Evolutionary conservation across 768 basidiomycete genomes (phyloP).

Genomic region (Candolleomyces eurysporus): DNA sequence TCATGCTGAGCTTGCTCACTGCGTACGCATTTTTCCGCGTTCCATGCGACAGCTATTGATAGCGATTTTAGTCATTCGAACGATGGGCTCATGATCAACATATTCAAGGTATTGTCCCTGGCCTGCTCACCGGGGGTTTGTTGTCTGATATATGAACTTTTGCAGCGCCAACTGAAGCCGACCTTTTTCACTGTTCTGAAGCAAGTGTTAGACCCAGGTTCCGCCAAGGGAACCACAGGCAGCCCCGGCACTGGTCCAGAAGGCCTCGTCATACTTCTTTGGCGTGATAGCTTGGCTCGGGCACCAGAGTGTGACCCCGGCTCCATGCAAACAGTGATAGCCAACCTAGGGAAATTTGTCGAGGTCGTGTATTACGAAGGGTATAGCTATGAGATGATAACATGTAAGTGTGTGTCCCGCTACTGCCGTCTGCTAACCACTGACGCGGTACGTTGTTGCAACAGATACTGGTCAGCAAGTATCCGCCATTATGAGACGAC

Average conservation of each 20-base stretch:
- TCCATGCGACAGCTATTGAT: background rate
- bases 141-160: background rate
- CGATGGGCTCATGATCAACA: slow-evolving; percentile 49
- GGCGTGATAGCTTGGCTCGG: slow-evolving; percentile 55
- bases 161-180: slow-evolving; percentile 42
- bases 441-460: background rate
- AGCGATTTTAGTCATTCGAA: background rate
- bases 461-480: slow-evolving; percentile 60
- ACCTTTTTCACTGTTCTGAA: slow-evolving; percentile 56
- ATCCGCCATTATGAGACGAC: slow-evolving; percentile 50
- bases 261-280: slow-evolving; percentile 44
- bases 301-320: slow-evolving; percentile 49
- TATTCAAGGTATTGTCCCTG: slow-evolving; percentile 51
- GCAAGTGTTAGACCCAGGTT: slow-evolving; percentile 37
- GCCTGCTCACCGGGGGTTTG: background rate
- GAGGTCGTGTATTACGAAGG: slow-evolving; percentile 55
- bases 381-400: slow-evolving; percentile 52
- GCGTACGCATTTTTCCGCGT: slow-evolving; percentile 31
- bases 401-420: slow-evolving; percentile 39
- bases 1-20: slow-evolving; percentile 51
- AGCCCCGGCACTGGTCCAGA: slow-evolving; percentile 23
- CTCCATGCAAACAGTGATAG: slow-evolving; percentile 49
- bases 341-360: slow-evolving; percentile 57
- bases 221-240: slow-evolving; percentile 18
- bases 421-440: background rate